phyloP scores from a whole-genome alignment of 495 filamentous ascomycete species.

The Margaritispora aquatica region DNA sequence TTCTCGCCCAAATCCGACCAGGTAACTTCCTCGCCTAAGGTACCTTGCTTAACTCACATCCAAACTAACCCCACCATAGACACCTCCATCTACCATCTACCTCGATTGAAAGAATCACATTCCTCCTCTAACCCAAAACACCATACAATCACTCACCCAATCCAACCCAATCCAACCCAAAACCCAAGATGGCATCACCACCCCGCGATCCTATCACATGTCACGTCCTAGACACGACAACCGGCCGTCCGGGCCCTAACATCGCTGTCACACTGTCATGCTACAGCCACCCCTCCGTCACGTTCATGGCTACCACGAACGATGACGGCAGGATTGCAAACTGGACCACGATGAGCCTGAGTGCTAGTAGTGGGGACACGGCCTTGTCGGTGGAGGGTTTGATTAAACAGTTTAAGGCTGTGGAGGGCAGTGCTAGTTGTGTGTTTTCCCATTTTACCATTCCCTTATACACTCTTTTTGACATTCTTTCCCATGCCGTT shows the following conservation, averaged over 20 bases:
- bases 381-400: too few relatives aligned
- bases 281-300: conserved; percentile 35
- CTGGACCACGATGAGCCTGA: conserved; percentile 50
- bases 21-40: too few relatives aligned
- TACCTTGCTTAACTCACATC: background rate
- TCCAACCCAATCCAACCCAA: too few relatives aligned
- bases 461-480: too few relatives aligned
- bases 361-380: too few relatives aligned
- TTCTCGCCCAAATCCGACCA: too few relatives aligned
- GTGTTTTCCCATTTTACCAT: too few relatives aligned
- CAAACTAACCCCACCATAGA: background rate
- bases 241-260: conserved; percentile 61
- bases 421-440: conserved; percentile 27
- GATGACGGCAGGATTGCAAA: conserved; percentile 76
- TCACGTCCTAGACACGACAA: conserved; percentile 56
- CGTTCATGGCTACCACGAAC: conserved; percentile 57
- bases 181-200: conserved; percentile 7
- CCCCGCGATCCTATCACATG: conserved; percentile 45
- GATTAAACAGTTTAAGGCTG: conserved; percentile 13
- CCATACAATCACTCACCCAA: background rate
- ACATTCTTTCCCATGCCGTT: too few relatives aligned
- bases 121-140: too few relatives aligned
- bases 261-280: conserved; percentile 74
- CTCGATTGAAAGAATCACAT: too few relatives aligned
- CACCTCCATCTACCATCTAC: background rate